A percentile compares a stretch with the other conserved stretches of the same genome.
Evolutionary conservation across 2,329 filamentous ascomycete genomes (phyloP).

Genomic region (Colletotrichum ledebouriae): DNA sequence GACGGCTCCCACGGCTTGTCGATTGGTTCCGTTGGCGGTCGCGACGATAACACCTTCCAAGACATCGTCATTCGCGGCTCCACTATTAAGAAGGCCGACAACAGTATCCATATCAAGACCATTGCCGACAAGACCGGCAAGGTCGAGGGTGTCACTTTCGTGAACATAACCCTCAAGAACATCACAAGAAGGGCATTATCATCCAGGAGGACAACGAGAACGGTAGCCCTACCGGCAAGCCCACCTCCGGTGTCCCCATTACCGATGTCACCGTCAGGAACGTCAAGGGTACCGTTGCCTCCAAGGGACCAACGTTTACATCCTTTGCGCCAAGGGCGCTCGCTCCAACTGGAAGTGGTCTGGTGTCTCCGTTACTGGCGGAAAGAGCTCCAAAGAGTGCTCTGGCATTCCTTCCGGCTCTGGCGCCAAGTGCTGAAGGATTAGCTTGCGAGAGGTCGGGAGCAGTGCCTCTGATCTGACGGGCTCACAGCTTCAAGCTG

Average conservation of each 20-base stretch:
- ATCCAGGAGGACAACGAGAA: slow-evolving; percentile 64
- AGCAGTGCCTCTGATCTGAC: slow-evolving; percentile 16
- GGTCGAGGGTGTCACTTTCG: slow-evolving; percentile 60
- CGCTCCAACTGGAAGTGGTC: slow-evolving; percentile 68
- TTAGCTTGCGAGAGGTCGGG: not conserved
- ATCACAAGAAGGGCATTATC: slow-evolving; percentile 57
- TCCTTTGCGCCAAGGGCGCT: slow-evolving; percentile 65
- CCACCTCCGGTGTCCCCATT: slow-evolving; percentile 65
- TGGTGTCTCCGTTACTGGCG: slow-evolving; percentile 63
- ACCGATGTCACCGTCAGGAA: slow-evolving; percentile 61
- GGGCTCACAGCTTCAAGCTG: not conserved
- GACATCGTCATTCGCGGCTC: slow-evolving; percentile 64
- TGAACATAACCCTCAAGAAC: slow-evolving; percentile 57
- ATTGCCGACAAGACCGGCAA: slow-evolving; percentile 59
- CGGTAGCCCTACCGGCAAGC: slow-evolving; percentile 57
- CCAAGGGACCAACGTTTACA: slow-evolving; percentile 60
- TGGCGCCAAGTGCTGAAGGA: slow-evolving; percentile 37
- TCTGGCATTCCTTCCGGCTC: slow-evolving; percentile 46
- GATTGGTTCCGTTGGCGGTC: slow-evolving; percentile 61
- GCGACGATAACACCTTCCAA: slow-evolving; percentile 65
- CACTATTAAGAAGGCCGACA: slow-evolving; percentile 64
- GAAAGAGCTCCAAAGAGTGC: slow-evolving; percentile 53
- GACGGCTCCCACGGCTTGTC: slow-evolving; percentile 59
- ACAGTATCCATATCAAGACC: slow-evolving; percentile 67
- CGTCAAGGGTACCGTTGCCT: slow-evolving; percentile 59